These are phyloP conservation scores for Lactarius psammicola DNA, from an alignment of 768 basidiomycete genomes.

Conservation along the genomic window DNA sequence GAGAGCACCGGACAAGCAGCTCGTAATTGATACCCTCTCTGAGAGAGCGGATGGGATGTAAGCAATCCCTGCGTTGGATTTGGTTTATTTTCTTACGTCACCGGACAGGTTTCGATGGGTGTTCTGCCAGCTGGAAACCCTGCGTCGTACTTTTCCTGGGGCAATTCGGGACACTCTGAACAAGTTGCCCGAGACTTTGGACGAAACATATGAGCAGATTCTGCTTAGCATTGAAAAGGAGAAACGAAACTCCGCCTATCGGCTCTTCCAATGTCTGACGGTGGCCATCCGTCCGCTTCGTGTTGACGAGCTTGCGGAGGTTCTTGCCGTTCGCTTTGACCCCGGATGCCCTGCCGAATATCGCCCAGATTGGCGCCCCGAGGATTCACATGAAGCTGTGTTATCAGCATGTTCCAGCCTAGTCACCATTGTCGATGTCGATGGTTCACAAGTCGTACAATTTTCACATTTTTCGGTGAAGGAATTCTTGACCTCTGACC, in stretches of 20 bases:
- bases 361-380: background rate
- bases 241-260: background rate
- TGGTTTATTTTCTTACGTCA: background rate
- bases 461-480: background rate
- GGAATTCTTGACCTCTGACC: background rate
- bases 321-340: background rate
- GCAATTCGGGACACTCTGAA: background rate
- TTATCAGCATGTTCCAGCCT: background rate
- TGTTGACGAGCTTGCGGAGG: slow-evolving; percentile 1
- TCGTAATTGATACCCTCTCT: background rate
- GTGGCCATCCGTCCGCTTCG: background rate
- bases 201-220: background rate
- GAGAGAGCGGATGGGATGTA: slow-evolving; percentile 3
- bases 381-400: background rate
- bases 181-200: background rate
- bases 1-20: background rate
- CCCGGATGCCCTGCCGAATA: background rate
- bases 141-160: background rate
- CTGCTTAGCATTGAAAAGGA: background rate
- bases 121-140: background rate
- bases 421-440: background rate
- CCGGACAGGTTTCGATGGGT: background rate
- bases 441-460: background rate
- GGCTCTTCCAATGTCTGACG: background rate
- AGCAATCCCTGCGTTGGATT: background rate